These are phyloP conservation scores for Phyllosticta citrichinensis DNA, from an alignment of 2,329 filamentous ascomycete species.

Conservation along the genomic window DNA sequence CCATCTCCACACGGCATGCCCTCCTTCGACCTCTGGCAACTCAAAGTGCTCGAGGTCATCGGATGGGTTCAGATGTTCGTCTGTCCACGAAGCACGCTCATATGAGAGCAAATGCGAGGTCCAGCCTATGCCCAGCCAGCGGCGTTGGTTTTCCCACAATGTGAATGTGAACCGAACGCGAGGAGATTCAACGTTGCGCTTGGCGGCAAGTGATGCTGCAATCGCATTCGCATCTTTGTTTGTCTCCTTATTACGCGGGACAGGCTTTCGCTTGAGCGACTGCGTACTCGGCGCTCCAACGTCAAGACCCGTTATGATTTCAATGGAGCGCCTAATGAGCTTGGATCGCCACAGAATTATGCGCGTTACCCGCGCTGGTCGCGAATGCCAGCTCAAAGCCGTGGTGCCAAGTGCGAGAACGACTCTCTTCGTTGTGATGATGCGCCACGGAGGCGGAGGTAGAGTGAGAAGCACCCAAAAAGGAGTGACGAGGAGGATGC, in stretches of 20 bases:
- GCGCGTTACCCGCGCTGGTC: constrained; percentile 72
- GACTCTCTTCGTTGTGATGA: constrained; percentile 80
- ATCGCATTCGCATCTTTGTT: constrained; percentile 39
- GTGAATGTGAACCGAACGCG: constrained; percentile 95
- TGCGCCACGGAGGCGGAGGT: constrained; percentile 55
- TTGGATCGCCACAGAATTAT: constrained; percentile 85
- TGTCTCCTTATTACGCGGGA: constrained; percentile 16
- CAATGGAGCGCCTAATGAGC: constrained; percentile 57
- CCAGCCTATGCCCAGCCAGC: constrained; percentile 94
- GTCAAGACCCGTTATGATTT: constrained; percentile 68
- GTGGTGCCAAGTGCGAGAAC: constrained; percentile 80
- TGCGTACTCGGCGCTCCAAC: constrained; percentile 43
- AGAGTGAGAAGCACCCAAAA: constrained; percentile 78
- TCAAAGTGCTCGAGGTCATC: constrained; percentile 64
- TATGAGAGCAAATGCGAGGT: constrained; percentile 85
- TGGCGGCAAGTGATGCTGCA: constrained; percentile 34
- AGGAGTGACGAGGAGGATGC: constrained; percentile 78
- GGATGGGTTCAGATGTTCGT: constrained; percentile 81
- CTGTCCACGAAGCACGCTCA: constrained; percentile 85
- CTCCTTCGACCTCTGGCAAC: constrained; percentile 56
- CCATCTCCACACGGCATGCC: constrained; percentile 65
- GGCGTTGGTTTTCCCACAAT: constrained; percentile 88
- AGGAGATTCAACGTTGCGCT: constrained; percentile 42
- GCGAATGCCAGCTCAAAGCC: constrained; percentile 83
- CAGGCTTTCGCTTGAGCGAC: constrained; percentile 18